Conservation (phyloP, 768 basidiomycete genomes). For the Leucogyrophana mollusca region DNA sequence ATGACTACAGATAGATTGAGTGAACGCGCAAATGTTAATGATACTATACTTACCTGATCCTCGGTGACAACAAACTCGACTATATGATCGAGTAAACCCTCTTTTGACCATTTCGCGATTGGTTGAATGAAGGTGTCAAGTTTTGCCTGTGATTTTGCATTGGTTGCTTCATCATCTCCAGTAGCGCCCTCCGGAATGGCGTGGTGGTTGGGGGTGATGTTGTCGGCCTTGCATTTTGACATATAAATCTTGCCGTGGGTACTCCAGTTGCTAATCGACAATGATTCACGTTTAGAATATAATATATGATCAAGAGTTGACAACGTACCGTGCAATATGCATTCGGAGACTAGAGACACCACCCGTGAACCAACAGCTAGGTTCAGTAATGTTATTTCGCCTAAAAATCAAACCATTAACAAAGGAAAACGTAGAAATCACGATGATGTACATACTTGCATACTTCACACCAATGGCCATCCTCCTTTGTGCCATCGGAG, state of each 20-base stretch:
- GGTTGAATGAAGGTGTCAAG: neutral
- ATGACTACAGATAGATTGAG: constrained; percentile 2
- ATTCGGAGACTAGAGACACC: neutral
- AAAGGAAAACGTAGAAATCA: too few relatives aligned
- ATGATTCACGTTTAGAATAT: neutral
- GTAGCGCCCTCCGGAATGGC: neutral
- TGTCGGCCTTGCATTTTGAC: neutral
- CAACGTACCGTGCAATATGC: neutral
- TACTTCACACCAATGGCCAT: too few relatives aligned
- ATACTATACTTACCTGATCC: neutral
- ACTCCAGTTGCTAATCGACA: constrained; percentile 4
- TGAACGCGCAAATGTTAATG: neutral
- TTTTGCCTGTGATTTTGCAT: neutral
- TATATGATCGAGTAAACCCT: neutral
- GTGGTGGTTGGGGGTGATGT: neutral
- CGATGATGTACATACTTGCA: too few relatives aligned
- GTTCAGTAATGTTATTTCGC: too few relatives aligned
- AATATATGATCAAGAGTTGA: neutral
- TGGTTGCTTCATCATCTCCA: neutral
- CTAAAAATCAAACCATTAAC: too few relatives aligned
- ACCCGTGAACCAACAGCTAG: neutral
- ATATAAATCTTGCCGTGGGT: constrained; percentile 6
- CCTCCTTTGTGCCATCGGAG: too few relatives aligned
- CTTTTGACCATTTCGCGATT: neutral
- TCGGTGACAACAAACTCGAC: neutral